Evolutionary conservation across 208 protist genomes (phyloP), one percentile per base, ranked within the genome.

Genomic region (Crithidia bombi): DNA sequence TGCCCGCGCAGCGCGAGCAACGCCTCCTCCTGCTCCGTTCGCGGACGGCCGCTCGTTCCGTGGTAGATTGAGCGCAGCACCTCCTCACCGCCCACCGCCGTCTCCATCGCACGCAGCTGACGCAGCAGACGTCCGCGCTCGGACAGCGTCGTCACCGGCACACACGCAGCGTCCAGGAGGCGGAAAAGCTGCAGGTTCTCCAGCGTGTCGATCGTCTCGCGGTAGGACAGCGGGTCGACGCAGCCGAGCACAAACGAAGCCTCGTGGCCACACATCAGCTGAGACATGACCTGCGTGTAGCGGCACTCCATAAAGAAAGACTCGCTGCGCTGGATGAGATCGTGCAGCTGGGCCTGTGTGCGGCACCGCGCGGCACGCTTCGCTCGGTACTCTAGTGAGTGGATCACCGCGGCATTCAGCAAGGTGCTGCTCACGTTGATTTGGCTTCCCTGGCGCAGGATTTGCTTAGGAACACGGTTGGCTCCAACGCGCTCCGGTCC

Each of bases 291-390:
- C 64, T 93, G 86, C 26, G 92, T 94, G 78, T 96, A 93, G 39
- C 91, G 82, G 69, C 90, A 95, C 73, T 94, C 89, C 90, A 94
- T 96, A 57, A 97, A 97, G 69, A 97, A 93, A 7, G 89, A 93
- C 73, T 95, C 78, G 74, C 87, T 94, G 36, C 75, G 73, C n/a
- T 78, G 63, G 57, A 95, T 90, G 54, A 97, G 79, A n/a, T 78
- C 55, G 70, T 86, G 84, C 56, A 87, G 78, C 47, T 78, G 73
- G 44, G 83, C 84, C 43, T 86, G 77, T 19, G 79, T 85, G 47
- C 55, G 68, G 21, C 75, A 75, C 5, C 67, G 47, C 2, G 41
- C 62, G 19, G 63, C 62, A 14, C 84, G 78, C 68, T 91, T 86
- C 44, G 67, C 74, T 3, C 92, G 78, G 72, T 95, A 92, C 54